A percentile compares a stretch with the other conserved stretches of the same genome.
Conservation (phyloP, 495 filamentous ascomycete species). For the Cetradonia linearis region DNA sequence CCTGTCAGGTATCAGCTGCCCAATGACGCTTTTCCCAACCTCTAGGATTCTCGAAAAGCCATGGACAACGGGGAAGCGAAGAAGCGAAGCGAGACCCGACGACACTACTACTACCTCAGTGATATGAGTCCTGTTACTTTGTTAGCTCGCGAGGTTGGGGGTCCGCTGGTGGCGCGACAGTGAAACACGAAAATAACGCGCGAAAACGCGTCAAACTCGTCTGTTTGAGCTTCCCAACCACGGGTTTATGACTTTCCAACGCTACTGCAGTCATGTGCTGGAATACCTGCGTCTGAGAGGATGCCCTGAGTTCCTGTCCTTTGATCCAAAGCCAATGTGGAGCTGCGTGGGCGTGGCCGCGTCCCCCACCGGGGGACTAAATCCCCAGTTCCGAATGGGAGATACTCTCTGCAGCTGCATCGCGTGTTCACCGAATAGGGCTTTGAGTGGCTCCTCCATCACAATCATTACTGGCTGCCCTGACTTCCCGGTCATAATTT, state of each 20-base stretch:
- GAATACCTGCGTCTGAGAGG: slow-evolving; percentile 2
- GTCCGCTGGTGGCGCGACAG: background rate
- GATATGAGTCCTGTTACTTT: background rate
- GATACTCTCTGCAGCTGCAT: background rate
- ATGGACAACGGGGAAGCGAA: background rate
- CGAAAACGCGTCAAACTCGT: slow-evolving; percentile 4
- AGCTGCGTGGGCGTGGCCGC: background rate
- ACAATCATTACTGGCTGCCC: slow-evolving; percentile 6
- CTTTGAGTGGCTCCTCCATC: background rate
- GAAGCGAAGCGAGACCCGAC: background rate
- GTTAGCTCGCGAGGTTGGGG: background rate
- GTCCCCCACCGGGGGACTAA: background rate
- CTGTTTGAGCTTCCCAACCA: background rate
- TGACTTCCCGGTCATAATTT: background rate
- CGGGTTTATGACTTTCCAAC: background rate
- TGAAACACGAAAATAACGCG: slow-evolving; percentile 11
- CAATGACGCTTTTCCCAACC: background rate
- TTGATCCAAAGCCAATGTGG: background rate
- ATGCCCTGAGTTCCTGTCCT: background rate
- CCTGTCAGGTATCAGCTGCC: background rate
- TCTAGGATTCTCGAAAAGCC: background rate
- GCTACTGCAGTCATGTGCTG: slow-evolving; percentile 12
- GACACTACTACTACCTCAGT: background rate
- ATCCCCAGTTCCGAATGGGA: background rate
- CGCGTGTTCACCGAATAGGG: background rate